Base-by-base conservation (phyloP, 306 rosid species). In the Castanea crenata region DNA sequence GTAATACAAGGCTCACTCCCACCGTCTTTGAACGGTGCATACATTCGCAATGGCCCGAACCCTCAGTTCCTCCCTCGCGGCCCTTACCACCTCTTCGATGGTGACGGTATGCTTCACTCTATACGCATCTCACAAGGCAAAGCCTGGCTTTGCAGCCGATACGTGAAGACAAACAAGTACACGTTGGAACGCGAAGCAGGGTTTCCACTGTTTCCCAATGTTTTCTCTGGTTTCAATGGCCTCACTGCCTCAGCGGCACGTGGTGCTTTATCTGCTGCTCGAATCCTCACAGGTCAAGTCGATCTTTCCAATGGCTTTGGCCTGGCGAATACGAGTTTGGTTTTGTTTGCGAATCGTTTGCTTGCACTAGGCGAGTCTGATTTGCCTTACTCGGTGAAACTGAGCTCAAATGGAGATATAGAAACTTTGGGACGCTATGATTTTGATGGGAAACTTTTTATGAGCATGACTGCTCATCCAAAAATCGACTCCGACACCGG, bases 41-140 rank as follows among this genome's bases (percentile, higher is more conserved):
- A 95, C 80, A 92, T 94, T 29, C 83, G 97, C 69, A 94, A 92
- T 65, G 99, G 99, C 18, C 99, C 99, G 0, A 94, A 94, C 84
- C 97, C 99, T 0, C 99, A 94, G 55, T 90, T 82, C 85, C 92
- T 92, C 11, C 99, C 99, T 0, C 92, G 92, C 5, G 97, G 99
- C 18, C 99, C 97, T 2, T 92, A 94, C 91, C 99, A 94, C 58
- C 92, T 94, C 70, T 92, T 94, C 80, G 97, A 92, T 57, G 97
- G 97, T 4, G 99, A 94, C 65, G 99, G 97, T 3, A 91, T 94
- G 99, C 90, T 94, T 65, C 97, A 94, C 87, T 85, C 89, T 68
- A 41, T 94, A 2, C 85, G 74, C 10, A 87, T 94, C 78, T 81
- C 91, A 14, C 62, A 73, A n/a, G 92, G 92, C 44, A 86, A 84